These are phyloP conservation scores for Metarhizium guizhouense DNA, from an alignment of 2,329 filamentous ascomycete genomes.

Conservation along the genomic window DNA sequence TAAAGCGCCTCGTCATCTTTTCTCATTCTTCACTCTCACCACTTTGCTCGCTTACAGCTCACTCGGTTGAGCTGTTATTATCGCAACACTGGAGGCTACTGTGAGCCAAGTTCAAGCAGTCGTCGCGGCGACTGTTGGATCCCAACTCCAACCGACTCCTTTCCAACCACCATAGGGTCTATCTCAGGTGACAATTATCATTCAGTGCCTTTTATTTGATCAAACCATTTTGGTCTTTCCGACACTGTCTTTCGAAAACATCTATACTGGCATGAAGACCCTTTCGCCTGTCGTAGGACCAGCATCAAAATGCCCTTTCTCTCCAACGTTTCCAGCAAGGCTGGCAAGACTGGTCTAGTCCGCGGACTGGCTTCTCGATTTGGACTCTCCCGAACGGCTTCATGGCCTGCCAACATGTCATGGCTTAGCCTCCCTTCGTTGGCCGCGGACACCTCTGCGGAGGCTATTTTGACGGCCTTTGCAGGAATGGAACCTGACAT, in stretches of 20 bases:
- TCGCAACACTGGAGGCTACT: constrained; percentile 11
- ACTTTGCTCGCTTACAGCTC: constrained; percentile 2
- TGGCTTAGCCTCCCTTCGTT: constrained; percentile 6
- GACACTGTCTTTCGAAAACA: background rate
- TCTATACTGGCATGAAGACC: constrained; percentile 8
- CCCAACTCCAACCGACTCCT: constrained; percentile 3
- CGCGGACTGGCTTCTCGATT: constrained; percentile 1
- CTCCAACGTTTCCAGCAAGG: background rate
- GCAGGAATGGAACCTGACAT: constrained; percentile 10
- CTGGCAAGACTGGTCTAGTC: background rate
- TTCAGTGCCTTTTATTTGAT: too few species aligned
- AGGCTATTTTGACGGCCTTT: constrained; percentile 13
- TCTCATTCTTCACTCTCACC: background rate
- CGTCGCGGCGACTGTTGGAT: constrained; percentile 9
- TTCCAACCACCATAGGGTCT: constrained; percentile 9
- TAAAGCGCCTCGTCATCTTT: background rate
- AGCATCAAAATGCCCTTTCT: constrained; percentile 2
- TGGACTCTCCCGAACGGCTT: background rate
- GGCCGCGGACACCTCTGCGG: constrained; percentile 10
- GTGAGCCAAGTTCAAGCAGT: constrained; percentile 6
- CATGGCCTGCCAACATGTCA: constrained; percentile 4
- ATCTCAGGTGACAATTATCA: background rate
- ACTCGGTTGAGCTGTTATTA: constrained; percentile 7
- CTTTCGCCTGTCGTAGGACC: background rate
- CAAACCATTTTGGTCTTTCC: too few species aligned